phyloP scores from a whole-genome alignment of 2,329 filamentous ascomycete genomes.

The Immersiporthe knoxdaviesiana region DNA sequence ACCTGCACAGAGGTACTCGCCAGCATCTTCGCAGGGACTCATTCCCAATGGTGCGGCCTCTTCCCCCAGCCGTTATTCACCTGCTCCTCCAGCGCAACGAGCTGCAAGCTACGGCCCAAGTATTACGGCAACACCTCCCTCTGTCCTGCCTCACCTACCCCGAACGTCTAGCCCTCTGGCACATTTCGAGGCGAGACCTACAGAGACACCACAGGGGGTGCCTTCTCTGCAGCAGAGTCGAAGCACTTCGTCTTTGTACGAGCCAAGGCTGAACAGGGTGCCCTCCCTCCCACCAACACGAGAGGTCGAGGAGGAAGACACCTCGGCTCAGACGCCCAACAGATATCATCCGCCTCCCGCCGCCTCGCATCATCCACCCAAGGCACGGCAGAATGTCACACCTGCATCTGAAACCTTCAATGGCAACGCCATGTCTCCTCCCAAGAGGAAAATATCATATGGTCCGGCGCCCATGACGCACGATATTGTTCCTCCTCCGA shows the following conservation, averaged over 20 bases:
- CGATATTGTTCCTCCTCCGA: constrained; percentile 54
- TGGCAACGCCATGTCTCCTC: constrained; percentile 55
- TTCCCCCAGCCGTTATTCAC: constrained; percentile 57
- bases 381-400: constrained; percentile 53
- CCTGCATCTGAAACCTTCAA: constrained; percentile 42
- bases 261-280: constrained; percentile 57
- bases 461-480: constrained; percentile 41
- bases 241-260: constrained; percentile 55
- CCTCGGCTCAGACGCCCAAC: constrained; percentile 32
- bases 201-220: constrained; percentile 45
- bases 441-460: constrained; percentile 60
- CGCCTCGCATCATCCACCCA: constrained; percentile 33
- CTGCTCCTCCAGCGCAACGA: constrained; percentile 47
- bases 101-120: constrained; percentile 45
- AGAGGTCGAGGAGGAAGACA: constrained; percentile 64
- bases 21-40: constrained; percentile 49
- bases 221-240: constrained; percentile 49
- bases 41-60: constrained; percentile 44
- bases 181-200: constrained; percentile 56
- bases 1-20: constrained; percentile 62
- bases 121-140: constrained; percentile 42
- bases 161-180: constrained; percentile 69
- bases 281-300: constrained; percentile 63
- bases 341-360: constrained; percentile 33
- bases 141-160: constrained; percentile 61